phyloP scores from a whole-genome alignment of 805 yeast species.

The Wickerhamomyces pijperi region DNA sequence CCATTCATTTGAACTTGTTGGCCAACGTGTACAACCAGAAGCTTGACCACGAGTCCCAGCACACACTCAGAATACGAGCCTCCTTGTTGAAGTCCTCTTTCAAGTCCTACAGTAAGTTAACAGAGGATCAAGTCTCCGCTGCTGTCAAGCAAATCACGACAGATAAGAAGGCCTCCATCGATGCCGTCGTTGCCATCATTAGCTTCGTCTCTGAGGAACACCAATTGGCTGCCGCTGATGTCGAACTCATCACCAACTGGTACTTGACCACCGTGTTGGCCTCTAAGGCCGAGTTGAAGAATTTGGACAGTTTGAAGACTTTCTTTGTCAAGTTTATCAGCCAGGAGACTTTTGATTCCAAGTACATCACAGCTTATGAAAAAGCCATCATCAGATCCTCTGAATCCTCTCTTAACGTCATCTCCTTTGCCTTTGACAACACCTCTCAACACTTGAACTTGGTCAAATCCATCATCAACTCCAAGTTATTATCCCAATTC shows the following conservation, averaged over 20 bases:
- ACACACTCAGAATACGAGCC: constrained; percentile 27
- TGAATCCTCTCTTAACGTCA: constrained; percentile 40
- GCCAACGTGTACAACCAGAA: constrained; percentile 10
- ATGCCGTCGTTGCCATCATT: constrained; percentile 24
- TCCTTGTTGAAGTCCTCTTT: constrained; percentile 22
- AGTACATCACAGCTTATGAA: constrained; percentile 51
- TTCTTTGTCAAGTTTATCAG: constrained; percentile 34
- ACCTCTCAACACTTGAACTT: constrained; percentile 30
- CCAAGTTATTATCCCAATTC: constrained; percentile 41
- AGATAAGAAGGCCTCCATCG: constrained; percentile 19
- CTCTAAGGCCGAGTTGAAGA: constrained; percentile 31
- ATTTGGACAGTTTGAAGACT: constrained; percentile 28
- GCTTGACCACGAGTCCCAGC: constrained; percentile 22
- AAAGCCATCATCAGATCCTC: constrained; percentile 72
- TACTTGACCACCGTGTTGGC: constrained; percentile 32
- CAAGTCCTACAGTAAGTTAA: constrained; percentile 15
- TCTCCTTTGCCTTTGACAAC: constrained; percentile 39
- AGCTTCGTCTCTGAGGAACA: constrained; percentile 22
- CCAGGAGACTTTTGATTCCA: constrained; percentile 24
- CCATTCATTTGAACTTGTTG: constrained; percentile 24
- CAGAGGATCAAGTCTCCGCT: constrained; percentile 8
- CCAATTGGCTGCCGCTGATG: constrained; percentile 14
- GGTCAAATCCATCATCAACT: constrained; percentile 26
- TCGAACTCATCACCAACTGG: constrained; percentile 14
- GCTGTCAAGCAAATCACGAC: constrained; percentile 8